Evolutionary conservation across 805 yeast species (phyloP).

Genomic region (Metschnikowia lochheadii): DNA sequence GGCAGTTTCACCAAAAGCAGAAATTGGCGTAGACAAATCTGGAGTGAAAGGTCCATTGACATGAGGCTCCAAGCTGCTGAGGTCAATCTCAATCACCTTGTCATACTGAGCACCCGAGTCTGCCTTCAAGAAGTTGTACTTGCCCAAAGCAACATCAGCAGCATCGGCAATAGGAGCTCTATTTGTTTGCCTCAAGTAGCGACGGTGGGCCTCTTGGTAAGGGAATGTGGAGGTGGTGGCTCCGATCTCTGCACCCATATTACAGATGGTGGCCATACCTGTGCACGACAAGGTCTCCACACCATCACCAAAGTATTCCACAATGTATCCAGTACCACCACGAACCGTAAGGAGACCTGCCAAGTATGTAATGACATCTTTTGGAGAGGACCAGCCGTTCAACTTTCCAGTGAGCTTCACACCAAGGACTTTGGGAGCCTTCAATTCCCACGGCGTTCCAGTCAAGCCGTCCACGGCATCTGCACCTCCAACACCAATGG

Average conservation of each 20-base stretch:
- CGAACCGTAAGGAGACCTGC: slow-evolving; percentile 93
- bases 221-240: slow-evolving; percentile 99
- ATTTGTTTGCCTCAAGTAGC: slow-evolving; percentile 79
- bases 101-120: slow-evolving; percentile 91
- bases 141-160: slow-evolving; percentile 59
- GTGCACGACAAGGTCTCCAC: slow-evolving; percentile 86
- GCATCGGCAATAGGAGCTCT: slow-evolving; percentile 79
- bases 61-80: slow-evolving; percentile 85
- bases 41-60: slow-evolving; percentile 99
- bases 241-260: slow-evolving; percentile 99
- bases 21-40: slow-evolving; percentile 90
- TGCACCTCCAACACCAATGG: slow-evolving; percentile 99
- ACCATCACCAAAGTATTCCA: slow-evolving; percentile 97
- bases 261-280: slow-evolving; percentile 99
- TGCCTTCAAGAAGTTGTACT: slow-evolving; percentile 65
- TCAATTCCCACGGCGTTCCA: slow-evolving; percentile 97
- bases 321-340: slow-evolving; percentile 97
- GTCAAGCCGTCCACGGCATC: slow-evolving; percentile 98
- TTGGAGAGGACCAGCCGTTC: slow-evolving; percentile 95
- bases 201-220: slow-evolving; percentile 72
- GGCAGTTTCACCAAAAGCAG: slow-evolving; percentile 72
- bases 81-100: slow-evolving; percentile 84
- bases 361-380: slow-evolving; percentile 88
- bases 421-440: slow-evolving; percentile 94
- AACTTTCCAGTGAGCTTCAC: slow-evolving; percentile 86